A percentile compares a stretch with the other conserved stretches of the same genome.
Evolutionary conservation across 139 green algal species (phyloP).

Genomic region (Gonium pectorale): DNA sequence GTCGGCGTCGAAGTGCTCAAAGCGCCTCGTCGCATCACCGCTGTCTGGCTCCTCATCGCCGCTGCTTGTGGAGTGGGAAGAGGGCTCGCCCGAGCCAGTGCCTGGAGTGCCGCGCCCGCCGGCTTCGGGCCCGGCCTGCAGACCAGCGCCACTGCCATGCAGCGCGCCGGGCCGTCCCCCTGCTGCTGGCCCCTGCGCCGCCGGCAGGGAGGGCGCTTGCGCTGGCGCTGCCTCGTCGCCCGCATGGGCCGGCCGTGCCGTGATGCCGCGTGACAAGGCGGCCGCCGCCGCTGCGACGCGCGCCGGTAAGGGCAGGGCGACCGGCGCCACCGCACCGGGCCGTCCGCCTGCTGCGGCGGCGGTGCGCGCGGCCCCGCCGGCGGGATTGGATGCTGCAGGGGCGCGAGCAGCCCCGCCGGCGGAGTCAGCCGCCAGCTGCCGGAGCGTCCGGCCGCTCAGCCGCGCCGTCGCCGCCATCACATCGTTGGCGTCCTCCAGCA

Average conservation of each 20-base stretch:
- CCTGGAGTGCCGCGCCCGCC: too few relatives aligned
- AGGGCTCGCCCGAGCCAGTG: too few relatives aligned
- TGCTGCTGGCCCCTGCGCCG: too few relatives aligned
- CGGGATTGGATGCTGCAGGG: too few relatives aligned
- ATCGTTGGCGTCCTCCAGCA: slow-evolving; percentile 16
- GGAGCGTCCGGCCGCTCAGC: slow-evolving; percentile 44
- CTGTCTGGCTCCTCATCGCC: background rate
- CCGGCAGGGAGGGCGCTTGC: too few relatives aligned
- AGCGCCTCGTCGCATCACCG: background rate
- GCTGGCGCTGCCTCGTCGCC: background rate
- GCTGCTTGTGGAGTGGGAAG: too few relatives aligned
- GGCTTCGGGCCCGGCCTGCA: too few relatives aligned
- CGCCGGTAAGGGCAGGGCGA: background rate
- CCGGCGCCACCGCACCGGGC: background rate
- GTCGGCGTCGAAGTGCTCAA: slow-evolving; percentile 29
- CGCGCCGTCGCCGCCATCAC: slow-evolving; percentile 55
- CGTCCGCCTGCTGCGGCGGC: background rate
- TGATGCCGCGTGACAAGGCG: too few relatives aligned
- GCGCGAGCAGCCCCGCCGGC: background rate
- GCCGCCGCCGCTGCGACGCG: background rate
- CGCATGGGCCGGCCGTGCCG: too few relatives aligned
- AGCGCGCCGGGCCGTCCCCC: too few relatives aligned
- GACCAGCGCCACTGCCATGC: too few relatives aligned
- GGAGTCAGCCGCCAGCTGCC: slow-evolving; percentile 33
- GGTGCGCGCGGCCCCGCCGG: background rate